Evolutionary conservation across 768 basidiomycete genomes (phyloP), one percentile per base, ranked within the genome.

Genomic region (Russula foetens): DNA sequence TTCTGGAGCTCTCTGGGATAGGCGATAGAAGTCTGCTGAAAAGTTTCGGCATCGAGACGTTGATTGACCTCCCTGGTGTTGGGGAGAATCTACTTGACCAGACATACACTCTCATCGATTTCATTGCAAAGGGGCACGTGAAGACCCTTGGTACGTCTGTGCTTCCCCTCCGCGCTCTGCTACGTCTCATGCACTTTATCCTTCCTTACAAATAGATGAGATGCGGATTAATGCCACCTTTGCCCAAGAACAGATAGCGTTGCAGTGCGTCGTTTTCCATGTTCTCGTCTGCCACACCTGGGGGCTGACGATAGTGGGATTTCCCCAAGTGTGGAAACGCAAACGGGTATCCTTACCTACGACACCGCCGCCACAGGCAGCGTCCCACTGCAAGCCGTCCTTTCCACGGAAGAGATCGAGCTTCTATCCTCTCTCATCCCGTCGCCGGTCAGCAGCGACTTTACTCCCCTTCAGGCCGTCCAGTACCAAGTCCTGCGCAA

Each of bases 11-110:
- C 3, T 64, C 63, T 2, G 68, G 71, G 33, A 72, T 80, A 58
- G 80, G 78, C 44, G 72, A 76, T 47, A 63, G 64, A 17, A 68
- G 58, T 5, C 66, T 74, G 39, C 67, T 79, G 24, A 62, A 69
- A 28, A 59, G 38, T 12, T 60, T 75, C 35, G 72, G 71, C 5
- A 73, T 80, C 52, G 56, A 67, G n/a, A 64, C 65, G 26, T 59
- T 69, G 38, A 57, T 76, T n/a, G 77, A 79, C 58, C 72, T 79
- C 1, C 77, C 78, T 28, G 74, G 73, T 52, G 79, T 80, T 31
- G 77, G 78, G 7, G 72, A 74, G 65, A 76, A 77, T 63, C 56
- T 77, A n/a, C 73, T 75, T 2, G 64, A 66, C 24, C 63, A 64
- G 52, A 64, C 63, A 0, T 64, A 64, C 39, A 64, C 63, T 7